Base-by-base conservation (phyloP, 1,139 yeast genomes). In the Hansenula lynferdii region DNA sequence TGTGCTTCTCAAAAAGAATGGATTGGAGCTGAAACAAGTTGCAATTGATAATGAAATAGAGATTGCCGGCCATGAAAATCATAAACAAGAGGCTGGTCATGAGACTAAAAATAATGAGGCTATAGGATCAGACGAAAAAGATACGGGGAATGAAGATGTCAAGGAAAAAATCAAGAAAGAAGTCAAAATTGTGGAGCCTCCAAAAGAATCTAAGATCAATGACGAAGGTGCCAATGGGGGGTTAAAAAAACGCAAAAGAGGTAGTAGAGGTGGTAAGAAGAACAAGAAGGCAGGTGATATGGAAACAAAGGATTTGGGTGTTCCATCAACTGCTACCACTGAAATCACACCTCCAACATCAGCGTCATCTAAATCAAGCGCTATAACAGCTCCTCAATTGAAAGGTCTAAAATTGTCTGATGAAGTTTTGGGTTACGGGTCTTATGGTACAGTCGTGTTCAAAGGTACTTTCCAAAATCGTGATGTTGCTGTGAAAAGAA, bases 381-480 rank as follows among this genome's bases (percentile, higher is more conserved):
- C 21, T 36, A 23, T 19, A 26, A 10, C 37, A 36, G 14, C 28
- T 42, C 17, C 55, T 43, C 25, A 57, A 27, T 9, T 16, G 28
- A 78, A 75, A 40, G 80, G 78, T 38, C 62, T 87, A 43, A 64
- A 72, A 0, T 77, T 90, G 3, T 77, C 94, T 0, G 85, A 85
- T 48, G 77, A 75, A 32, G 73, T 89, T 19, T 64, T 92, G 36
- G 98, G 99, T 1, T 87, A 86, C 57, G 99, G 99, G 2, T 87
- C 97, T 2, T 96, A 92, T 54, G 98, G 98, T 23, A 92, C 98
- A 0, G 89, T 90, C 21, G 98, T 92, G 1, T 87, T 80, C 58
- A 78, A 84, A 56, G 98, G 98, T 1, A 74, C 78, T 5, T 92
- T 90, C 63, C 97, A 90, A 53, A 83, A 80, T 50, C 72, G 98